Percentiles rank a stretch among this genome's conserved stretches.
phyloP scores from a whole-genome alignment of 495 filamentous ascomycete species.

The Xylaria intraflava region DNA sequence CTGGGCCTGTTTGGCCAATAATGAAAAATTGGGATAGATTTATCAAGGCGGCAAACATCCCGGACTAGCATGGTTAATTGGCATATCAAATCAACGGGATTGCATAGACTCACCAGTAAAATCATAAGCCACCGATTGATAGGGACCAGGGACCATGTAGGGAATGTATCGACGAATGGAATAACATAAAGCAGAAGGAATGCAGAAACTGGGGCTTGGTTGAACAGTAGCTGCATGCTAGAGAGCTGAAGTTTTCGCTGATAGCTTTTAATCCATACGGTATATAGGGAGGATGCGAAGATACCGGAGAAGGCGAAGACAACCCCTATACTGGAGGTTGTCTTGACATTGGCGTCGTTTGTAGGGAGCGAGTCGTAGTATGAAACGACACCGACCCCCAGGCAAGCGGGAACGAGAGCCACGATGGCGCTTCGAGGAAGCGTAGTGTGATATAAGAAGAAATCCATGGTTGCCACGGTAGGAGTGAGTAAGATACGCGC shows the following conservation, averaged over 20 bases:
- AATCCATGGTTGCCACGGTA: constrained; percentile 60
- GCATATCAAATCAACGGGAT: constrained; percentile 10
- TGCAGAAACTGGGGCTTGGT: constrained; percentile 61
- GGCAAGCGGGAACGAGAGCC: constrained; percentile 57
- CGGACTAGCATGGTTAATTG: constrained; percentile 36
- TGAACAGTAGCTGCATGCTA: constrained; percentile 66
- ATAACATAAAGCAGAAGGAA: constrained; percentile 59
- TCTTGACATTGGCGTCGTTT: constrained; percentile 39
- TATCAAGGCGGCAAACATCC: constrained; percentile 58
- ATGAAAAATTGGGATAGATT: constrained; percentile 74
- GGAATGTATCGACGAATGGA: constrained; percentile 58
- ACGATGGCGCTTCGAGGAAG: constrained; percentile 50
- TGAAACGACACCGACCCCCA: constrained; percentile 61
- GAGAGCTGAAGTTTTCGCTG: constrained; percentile 60
- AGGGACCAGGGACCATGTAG: constrained; percentile 44
- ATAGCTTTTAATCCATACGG: constrained; percentile 61
- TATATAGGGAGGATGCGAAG: constrained; percentile 61
- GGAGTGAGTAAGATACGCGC: constrained; percentile 67
- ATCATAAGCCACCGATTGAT: constrained; percentile 50
- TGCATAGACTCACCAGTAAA: constrained; percentile 37
- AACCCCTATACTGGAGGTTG: constrained; percentile 51
- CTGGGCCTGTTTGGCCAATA: constrained; percentile 60
- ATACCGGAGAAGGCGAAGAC: constrained; percentile 59
- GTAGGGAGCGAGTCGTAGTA: constrained; percentile 62
- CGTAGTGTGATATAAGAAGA: constrained; percentile 52